These are phyloP conservation scores for Sphaerobolus stellatus DNA, from an alignment of 1,284 basidiomycete species.

Conservation along the genomic window DNA sequence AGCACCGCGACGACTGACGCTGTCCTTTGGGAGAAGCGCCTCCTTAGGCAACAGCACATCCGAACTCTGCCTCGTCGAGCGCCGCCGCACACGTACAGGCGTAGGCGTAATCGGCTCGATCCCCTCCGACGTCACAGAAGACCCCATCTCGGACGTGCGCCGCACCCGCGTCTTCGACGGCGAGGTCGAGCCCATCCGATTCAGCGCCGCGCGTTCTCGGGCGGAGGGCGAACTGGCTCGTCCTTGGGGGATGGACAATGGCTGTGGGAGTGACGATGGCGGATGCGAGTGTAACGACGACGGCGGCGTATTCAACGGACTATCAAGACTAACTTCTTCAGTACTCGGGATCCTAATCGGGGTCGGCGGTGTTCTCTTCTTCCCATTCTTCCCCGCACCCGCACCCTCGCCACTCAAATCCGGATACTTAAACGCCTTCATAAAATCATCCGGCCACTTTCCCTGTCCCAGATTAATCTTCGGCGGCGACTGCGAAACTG, in stretches of 20 bases:
- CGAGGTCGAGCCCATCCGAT: too few species aligned
- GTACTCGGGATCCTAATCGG: slow-evolving; percentile 5
- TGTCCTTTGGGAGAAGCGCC: too few species aligned
- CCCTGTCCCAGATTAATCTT: slow-evolving; percentile 67
- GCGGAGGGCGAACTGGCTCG: not conserved
- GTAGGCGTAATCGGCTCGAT: too few species aligned
- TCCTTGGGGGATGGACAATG: slow-evolving; percentile 27
- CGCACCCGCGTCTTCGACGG: too few species aligned
- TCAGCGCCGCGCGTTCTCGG: too few species aligned
- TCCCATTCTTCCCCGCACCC: not conserved
- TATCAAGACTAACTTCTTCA: slow-evolving; percentile 6
- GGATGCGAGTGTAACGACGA: not conserved
- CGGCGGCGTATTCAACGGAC: slow-evolving; percentile 2
- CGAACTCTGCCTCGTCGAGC: too few species aligned
- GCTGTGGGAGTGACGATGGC: slow-evolving; percentile 17
- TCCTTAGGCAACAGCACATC: too few species aligned
- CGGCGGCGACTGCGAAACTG: slow-evolving; percentile 33
- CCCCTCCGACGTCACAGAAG: too few species aligned
- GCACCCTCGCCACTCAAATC: not conserved
- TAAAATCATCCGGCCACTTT: slow-evolving; percentile 80
- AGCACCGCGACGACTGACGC: too few species aligned
- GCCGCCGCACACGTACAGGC: too few species aligned
- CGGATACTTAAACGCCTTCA: slow-evolving; percentile 50
- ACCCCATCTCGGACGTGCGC: too few species aligned
- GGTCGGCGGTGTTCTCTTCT: not conserved